These are phyloP conservation scores for Calcarisporium arbuscula DNA, from an alignment of 2,329 filamentous ascomycete species.

Conservation along the genomic window DNA sequence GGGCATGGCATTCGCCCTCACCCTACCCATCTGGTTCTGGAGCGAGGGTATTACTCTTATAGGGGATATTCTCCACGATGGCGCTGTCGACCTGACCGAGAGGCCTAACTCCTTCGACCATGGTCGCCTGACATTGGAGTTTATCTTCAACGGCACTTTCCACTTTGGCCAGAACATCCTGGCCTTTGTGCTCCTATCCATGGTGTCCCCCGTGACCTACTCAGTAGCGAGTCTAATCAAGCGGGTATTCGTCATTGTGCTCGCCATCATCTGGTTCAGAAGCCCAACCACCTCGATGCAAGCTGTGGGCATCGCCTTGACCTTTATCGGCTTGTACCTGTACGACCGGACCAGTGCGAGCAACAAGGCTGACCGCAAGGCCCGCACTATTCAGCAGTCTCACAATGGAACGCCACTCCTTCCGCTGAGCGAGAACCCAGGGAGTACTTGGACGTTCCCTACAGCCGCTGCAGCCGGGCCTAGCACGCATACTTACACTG, in stretches of 20 bases:
- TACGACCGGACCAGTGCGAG: slow-evolving; percentile 90
- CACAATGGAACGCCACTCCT: slow-evolving; percentile 47
- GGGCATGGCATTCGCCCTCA: slow-evolving; percentile 82
- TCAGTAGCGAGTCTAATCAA: slow-evolving; percentile 95
- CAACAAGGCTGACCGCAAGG: slow-evolving; percentile 79
- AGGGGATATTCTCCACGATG: slow-evolving; percentile 72
- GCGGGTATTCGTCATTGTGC: slow-evolving; percentile 91
- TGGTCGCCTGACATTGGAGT: slow-evolving; percentile 71
- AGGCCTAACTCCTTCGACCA: slow-evolving; percentile 67
- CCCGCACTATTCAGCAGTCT: slow-evolving; percentile 52
- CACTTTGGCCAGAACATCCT: slow-evolving; percentile 96
- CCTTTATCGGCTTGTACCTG: slow-evolving; percentile 86
- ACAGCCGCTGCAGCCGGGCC: no score
- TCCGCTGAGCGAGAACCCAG: slow-evolving; percentile 50
- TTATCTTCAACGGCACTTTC: slow-evolving; percentile 93
- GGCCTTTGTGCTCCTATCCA: slow-evolving; percentile 84
- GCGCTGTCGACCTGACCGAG: slow-evolving; percentile 58
- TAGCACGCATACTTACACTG: no score
- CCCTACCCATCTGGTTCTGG: slow-evolving; percentile 87
- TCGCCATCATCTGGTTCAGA: slow-evolving; percentile 94
- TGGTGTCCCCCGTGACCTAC: slow-evolving; percentile 95
- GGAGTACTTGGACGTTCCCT: slow-evolving; percentile 2
- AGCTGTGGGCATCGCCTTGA: slow-evolving; percentile 77
- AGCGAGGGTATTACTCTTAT: slow-evolving; percentile 76
- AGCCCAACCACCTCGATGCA: slow-evolving; percentile 80